These are phyloP conservation scores for Ogataea paradorogensis DNA, from an alignment of 805 yeast species.

Conservation along the genomic window DNA sequence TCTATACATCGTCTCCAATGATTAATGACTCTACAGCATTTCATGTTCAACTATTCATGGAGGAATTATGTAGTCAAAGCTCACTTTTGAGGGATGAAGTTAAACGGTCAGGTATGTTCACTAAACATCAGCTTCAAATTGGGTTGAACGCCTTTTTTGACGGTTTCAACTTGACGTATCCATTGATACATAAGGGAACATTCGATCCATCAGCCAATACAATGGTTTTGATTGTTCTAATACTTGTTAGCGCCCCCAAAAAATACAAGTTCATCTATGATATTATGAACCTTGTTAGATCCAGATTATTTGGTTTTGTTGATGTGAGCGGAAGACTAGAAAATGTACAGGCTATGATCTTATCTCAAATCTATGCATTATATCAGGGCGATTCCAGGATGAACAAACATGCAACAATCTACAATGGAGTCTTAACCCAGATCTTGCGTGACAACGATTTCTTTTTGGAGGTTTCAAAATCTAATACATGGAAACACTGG, in stretches of 20 bases:
- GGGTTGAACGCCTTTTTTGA: slow-evolving; percentile 6
- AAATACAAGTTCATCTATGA: no score
- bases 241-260: slow-evolving; percentile 3
- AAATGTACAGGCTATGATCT: slow-evolving; percentile 14
- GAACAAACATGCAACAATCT: slow-evolving; percentile 11
- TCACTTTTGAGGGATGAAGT: not conserved
- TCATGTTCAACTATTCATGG: not conserved
- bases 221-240: not conserved
- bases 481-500: slow-evolving; percentile 13
- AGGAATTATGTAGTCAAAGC: not conserved
- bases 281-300: no score
- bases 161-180: slow-evolving; percentile 14
- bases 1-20: no score
- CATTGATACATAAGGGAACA: slow-evolving; percentile 14
- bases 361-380: slow-evolving; percentile 14
- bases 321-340: slow-evolving; percentile 8
- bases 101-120: not conserved
- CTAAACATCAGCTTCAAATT: not conserved
- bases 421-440: slow-evolving; percentile 12
- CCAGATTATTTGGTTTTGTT: slow-evolving; percentile 5
- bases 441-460: slow-evolving; percentile 11
- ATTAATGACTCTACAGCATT: not conserved
- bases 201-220: slow-evolving; percentile 6
- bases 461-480: not conserved
- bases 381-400: slow-evolving; percentile 8